Evolutionary conservation across 768 basidiomycete genomes (phyloP).

Genomic region (Russula lepida): DNA sequence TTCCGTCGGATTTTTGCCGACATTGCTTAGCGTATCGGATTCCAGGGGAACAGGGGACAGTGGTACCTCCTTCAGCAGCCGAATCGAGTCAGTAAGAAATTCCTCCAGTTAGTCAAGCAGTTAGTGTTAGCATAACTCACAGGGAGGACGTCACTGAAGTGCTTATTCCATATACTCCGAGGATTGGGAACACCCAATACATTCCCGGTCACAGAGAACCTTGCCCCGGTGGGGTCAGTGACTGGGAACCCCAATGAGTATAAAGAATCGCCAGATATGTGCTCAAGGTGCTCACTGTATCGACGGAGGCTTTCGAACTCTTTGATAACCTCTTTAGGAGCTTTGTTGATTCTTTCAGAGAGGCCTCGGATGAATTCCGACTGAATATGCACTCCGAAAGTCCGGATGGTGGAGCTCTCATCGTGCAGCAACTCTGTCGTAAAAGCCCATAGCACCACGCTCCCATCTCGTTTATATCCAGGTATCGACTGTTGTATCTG

Average conservation of each 20-base stretch:
- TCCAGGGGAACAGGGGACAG: constrained; percentile 62
- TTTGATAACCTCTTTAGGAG: constrained; percentile 61
- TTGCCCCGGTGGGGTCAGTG: constrained; percentile 69
- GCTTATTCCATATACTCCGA: constrained; percentile 60
- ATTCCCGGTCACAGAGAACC: constrained; percentile 89
- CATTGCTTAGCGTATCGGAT: constrained; percentile 57
- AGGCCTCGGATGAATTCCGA: constrained; percentile 74
- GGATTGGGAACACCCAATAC: constrained; percentile 63
- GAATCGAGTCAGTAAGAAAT: neutral
- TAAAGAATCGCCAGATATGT: neutral
- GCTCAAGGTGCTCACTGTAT: constrained; percentile 40
- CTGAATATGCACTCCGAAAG: constrained; percentile 60
- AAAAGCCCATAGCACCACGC: constrained; percentile 65
- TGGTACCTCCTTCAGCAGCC: constrained; percentile 35
- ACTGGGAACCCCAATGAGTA: constrained; percentile 38
- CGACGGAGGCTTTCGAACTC: constrained; percentile 70
- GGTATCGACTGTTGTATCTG: constrained; percentile 88
- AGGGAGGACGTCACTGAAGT: constrained; percentile 54
- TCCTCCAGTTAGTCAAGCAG: no score
- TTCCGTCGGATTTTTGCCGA: constrained; percentile 65
- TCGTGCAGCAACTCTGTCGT: constrained; percentile 59
- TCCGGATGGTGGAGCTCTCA: constrained; percentile 60
- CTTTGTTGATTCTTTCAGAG: constrained; percentile 58
- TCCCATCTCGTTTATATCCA: constrained; percentile 84
- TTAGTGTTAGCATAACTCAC: constrained; percentile 32